Conservation (phyloP, 257 asterid species). For the Rubia yunnanensis region DNA sequence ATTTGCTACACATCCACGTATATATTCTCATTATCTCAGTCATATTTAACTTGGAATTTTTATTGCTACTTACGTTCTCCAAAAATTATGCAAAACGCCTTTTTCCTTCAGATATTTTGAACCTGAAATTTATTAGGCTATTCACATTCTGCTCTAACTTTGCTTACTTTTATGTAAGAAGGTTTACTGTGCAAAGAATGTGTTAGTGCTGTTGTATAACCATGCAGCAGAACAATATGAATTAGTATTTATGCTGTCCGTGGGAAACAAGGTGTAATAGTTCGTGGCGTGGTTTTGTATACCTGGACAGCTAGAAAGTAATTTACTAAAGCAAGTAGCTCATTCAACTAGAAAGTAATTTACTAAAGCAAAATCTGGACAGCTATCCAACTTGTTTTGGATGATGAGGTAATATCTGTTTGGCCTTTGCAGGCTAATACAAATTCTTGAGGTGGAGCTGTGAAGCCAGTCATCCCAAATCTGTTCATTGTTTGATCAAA, state of each 20-base stretch:
- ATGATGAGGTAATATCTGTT: neutral
- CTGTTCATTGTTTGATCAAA: slow-evolving; percentile 2
- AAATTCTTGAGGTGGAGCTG: slow-evolving; percentile 6
- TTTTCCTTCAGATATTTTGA: too few relatives aligned
- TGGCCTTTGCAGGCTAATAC: slow-evolving; percentile 11
- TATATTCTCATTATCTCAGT: too few relatives aligned
- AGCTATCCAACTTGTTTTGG: neutral
- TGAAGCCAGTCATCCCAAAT: slow-evolving; percentile 7
- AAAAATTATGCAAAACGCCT: neutral
- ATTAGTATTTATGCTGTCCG: neutral
- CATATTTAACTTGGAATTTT: too few relatives aligned
- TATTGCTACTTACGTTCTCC: neutral
- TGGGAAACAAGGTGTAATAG: neutral
- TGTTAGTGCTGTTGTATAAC: too few relatives aligned
- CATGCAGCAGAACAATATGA: too few relatives aligned
- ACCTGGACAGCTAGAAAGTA: neutral
- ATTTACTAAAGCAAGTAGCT: too few relatives aligned
- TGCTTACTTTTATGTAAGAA: neutral
- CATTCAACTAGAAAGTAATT: neutral
- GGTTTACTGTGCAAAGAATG: neutral
- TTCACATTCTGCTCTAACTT: too few relatives aligned
- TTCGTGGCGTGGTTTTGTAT: neutral
- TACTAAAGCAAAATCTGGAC: neutral
- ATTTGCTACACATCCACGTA: neutral
- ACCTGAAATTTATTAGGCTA: too few relatives aligned